Conservation (phyloP, 208 protist species). For the Crithidia sp. region DNA sequence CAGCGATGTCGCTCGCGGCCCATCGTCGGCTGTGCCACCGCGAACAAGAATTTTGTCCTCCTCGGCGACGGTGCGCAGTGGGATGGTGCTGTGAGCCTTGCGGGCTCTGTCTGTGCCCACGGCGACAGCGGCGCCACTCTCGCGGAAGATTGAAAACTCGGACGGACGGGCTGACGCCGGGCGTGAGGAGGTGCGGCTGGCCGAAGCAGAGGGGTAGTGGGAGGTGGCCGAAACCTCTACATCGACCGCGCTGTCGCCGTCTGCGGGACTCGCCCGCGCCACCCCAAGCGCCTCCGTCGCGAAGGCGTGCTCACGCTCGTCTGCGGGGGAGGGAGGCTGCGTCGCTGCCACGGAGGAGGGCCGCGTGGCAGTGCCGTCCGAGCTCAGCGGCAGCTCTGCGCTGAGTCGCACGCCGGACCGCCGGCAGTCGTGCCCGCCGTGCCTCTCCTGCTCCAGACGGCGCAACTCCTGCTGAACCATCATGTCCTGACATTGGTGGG, state of each 20-base stretch:
- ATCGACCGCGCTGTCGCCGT: constrained; percentile 23
- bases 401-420: constrained; percentile 77
- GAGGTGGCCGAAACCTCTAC: constrained; percentile 36
- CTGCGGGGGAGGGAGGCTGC: constrained; percentile 16
- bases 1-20: constrained; percentile 18
- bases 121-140: constrained; percentile 36
- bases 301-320: constrained; percentile 22
- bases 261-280: constrained; percentile 21
- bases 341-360: constrained; percentile 10
- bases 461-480: constrained; percentile 68
- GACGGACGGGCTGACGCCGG: constrained; percentile 53
- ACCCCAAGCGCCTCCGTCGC: constrained; percentile 23
- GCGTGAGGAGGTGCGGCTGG: constrained; percentile 28
- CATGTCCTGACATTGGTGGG: constrained; percentile 82
- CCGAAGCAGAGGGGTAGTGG: constrained; percentile 27
- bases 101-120: not conserved
- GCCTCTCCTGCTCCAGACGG: constrained; percentile 38
- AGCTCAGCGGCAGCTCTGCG: constrained; percentile 47
- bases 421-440: constrained; percentile 31
- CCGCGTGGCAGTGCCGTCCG: constrained; percentile 22
- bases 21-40: not conserved
- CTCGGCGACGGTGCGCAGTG: constrained; percentile 8
- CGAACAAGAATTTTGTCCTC: constrained; percentile 28
- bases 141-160: constrained; percentile 80
- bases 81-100: constrained; percentile 20